These are phyloP conservation scores for Chrysoporthe puriensis DNA, from an alignment of 2,329 filamentous ascomycete species.

Conservation along the genomic window DNA sequence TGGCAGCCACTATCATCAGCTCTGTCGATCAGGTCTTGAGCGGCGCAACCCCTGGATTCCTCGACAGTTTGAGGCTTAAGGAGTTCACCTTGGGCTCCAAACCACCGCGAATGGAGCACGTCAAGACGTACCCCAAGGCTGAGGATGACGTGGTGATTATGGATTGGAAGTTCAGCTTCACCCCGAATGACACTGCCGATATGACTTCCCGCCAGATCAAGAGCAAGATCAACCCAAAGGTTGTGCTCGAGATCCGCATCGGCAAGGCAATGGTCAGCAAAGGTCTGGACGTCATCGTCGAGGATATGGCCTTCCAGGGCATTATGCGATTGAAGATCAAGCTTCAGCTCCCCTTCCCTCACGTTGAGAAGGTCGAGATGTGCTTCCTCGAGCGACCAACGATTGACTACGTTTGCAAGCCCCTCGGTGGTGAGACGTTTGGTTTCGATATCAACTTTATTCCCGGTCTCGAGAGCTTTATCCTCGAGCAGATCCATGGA, in stretches of 20 bases:
- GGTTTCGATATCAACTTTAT: slow-evolving; percentile 99
- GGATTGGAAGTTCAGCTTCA: slow-evolving; percentile 99
- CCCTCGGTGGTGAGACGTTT: slow-evolving; percentile 90
- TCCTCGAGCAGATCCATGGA: slow-evolving; percentile 93
- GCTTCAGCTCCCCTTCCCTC: slow-evolving; percentile 92
- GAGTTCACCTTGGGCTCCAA: slow-evolving; percentile 94
- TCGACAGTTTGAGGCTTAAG: slow-evolving; percentile 92
- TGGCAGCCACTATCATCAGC: slow-evolving; percentile 88
- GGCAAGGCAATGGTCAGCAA: slow-evolving; percentile 98
- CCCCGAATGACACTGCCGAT: slow-evolving; percentile 89
- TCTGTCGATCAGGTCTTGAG: slow-evolving; percentile 96
- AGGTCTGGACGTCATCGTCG: slow-evolving; percentile 94
- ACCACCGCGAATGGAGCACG: slow-evolving; percentile 93
- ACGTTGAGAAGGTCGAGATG: slow-evolving; percentile 92
- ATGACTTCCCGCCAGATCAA: slow-evolving; percentile 88
- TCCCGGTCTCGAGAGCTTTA: slow-evolving; percentile 89
- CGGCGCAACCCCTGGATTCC: slow-evolving; percentile 85
- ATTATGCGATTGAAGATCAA: slow-evolving; percentile 98
- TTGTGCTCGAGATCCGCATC: slow-evolving; percentile 91
- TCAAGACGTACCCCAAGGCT: slow-evolving; percentile 96
- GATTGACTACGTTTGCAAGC: slow-evolving; percentile 98
- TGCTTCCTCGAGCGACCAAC: slow-evolving; percentile 88
- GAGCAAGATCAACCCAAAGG: slow-evolving; percentile 96
- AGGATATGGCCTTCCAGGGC: slow-evolving; percentile 95
- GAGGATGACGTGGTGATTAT: slow-evolving; percentile 96